Evolutionary conservation across 805 yeast genomes (phyloP).

Genomic region (Kuraishia piskuri): DNA sequence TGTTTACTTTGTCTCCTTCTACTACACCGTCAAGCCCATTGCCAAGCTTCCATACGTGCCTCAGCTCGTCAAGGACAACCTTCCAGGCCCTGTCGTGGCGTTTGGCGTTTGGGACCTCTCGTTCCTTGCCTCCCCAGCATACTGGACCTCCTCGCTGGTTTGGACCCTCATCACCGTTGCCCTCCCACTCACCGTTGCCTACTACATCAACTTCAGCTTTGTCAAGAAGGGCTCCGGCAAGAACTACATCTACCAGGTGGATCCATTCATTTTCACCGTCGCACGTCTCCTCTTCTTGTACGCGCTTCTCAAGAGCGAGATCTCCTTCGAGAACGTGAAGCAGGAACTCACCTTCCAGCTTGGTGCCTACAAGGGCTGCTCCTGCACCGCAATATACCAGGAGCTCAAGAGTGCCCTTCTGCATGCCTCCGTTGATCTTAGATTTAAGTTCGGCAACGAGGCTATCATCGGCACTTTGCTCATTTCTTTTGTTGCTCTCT

Average conservation of each 20-base stretch:
- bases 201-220: conserved; percentile 45
- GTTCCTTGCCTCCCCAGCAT: conserved; percentile 21
- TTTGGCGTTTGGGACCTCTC: conserved; percentile 28
- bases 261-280: conserved; percentile 42
- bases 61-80: conserved; percentile 10
- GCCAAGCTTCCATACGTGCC: conserved; percentile 16
- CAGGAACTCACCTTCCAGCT: conserved; percentile 22
- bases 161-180: conserved; percentile 34
- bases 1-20: conserved; percentile 9
- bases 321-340: conserved; percentile 15
- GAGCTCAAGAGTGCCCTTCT: conserved; percentile 22
- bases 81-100: conserved; percentile 13
- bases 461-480: conserved; percentile 38
- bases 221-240: conserved; percentile 43
- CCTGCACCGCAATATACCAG: conserved; percentile 16
- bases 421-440: conserved; percentile 29
- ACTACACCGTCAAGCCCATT: conserved; percentile 8
- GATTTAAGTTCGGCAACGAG: conserved; percentile 37
- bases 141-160: conserved; percentile 22
- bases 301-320: conserved; percentile 23
- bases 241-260: conserved; percentile 32
- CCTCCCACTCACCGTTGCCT: conserved; percentile 34
- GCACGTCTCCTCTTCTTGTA: conserved; percentile 32
- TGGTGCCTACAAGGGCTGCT: conserved; percentile 16
- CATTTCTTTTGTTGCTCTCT: conserved; percentile 37